Conservation (phyloP, 164 flowering plant genomes). For the Vitis amurensis region DNA sequence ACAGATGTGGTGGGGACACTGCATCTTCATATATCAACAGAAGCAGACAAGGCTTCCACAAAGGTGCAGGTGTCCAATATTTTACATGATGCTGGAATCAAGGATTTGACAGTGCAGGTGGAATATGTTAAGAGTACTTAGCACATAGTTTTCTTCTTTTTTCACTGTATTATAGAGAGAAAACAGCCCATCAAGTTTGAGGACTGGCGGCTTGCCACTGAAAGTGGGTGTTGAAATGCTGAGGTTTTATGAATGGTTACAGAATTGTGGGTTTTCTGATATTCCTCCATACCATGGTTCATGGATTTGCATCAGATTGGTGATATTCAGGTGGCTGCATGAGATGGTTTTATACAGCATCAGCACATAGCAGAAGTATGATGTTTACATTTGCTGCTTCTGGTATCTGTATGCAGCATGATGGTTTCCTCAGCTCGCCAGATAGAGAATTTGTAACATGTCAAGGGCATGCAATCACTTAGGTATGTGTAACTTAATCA, state of each 20-base stretch:
- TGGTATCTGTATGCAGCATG: not conserved
- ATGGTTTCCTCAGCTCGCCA: too few species aligned
- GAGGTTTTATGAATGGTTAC: not conserved
- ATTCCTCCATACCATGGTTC: not conserved
- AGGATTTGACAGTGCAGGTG: slow-evolving; percentile 79
- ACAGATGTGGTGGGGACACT: slow-evolving; percentile 83
- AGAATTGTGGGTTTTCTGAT: not conserved
- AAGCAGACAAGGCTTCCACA: slow-evolving; percentile 46
- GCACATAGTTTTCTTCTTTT: not conserved
- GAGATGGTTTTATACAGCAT: not conserved
- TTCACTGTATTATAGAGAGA: not conserved
- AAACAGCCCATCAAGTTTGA: not conserved
- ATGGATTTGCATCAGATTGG: not conserved
- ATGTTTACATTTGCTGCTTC: not conserved
- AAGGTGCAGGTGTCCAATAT: slow-evolving; percentile 51
- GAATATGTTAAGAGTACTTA: slow-evolving; percentile 44
- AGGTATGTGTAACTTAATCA: not conserved
- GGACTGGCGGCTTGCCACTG: not conserved
- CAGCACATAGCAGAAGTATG: not conserved
- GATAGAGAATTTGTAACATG: too few species aligned
- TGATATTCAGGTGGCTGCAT: not conserved
- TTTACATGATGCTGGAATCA: slow-evolving; percentile 67
- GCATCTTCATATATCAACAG: slow-evolving; percentile 68
- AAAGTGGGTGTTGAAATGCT: not conserved
- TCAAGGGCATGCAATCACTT: not conserved